Base-by-base conservation (phyloP, 352 stramenopile genomes). In the Phytophthora syringae region DNA sequence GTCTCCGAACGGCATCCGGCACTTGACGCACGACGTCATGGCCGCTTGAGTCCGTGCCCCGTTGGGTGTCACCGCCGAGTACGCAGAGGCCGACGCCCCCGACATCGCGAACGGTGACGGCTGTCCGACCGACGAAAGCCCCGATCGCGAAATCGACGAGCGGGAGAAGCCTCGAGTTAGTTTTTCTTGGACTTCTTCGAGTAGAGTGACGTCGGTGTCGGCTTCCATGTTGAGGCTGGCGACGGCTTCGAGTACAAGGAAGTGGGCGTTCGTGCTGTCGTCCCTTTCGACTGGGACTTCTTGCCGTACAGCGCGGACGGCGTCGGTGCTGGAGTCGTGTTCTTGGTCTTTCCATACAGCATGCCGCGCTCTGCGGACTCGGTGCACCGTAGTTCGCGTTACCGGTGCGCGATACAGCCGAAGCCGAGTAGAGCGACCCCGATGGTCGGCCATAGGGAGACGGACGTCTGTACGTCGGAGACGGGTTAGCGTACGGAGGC, bases 1-100 rank as follows among this genome's bases (percentile, higher is more conserved):
- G 39, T 89, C 76, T 20, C 58, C 65, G 32, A 91, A 92, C 5
- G 79, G 83, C 52, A 70, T 73, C 16, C 59, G 44, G 49, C 86
- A 94, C 48, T 89, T 75, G 47, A 75, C 43, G 36, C 86, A 94
- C 37, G 45, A 70, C 6, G 61, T 71, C 56, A 63, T 66, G 10
- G 47, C 32, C 22, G 39, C 51, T 16, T 67, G 40, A 34, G 39
- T 52, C 18, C 53, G 34, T 7, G 36, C 21, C 3, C 25, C 49
- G 21, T 56, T 70, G 7, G 43, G 39, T 22, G 47, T 20, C 20
- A 58, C 40, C 25, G 48, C 36, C n/a, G 65, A 69, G 22, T 60
- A 52, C 7, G 52, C 30, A 10, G 64, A 69, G 28, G 25, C 54
- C 11, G 56, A 75, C 49, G 36, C 52, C 6, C 43, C 55, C 10